Percentiles rank a stretch among this genome's conserved stretches.
Evolutionary conservation across 441 rosid genomes (phyloP).

Genomic region (Mallotus japonicus): DNA sequence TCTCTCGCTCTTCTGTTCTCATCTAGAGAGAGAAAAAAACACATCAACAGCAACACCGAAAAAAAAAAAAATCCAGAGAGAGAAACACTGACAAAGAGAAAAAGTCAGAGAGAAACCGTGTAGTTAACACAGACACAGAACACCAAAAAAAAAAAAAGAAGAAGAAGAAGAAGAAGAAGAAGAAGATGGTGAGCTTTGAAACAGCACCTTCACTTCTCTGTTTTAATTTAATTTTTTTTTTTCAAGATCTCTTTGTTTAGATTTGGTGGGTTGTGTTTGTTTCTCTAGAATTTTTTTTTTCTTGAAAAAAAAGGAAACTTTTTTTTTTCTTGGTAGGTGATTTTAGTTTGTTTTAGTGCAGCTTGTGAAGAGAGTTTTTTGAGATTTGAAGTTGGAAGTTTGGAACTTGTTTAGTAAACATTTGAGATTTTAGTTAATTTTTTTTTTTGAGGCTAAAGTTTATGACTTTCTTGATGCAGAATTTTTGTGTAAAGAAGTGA

Average conservation of each 20-base stretch:
- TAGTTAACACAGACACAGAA: slow-evolving; percentile 24
- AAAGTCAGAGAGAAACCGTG: slow-evolving; percentile 16
- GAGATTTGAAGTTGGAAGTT: background rate
- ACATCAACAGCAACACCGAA: slow-evolving; percentile 2
- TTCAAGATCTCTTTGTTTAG: slow-evolving; percentile 1
- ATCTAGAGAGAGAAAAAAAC: slow-evolving; percentile 9
- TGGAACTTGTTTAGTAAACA: background rate
- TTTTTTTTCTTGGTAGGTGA: background rate
- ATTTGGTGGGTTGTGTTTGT: slow-evolving; percentile 20
- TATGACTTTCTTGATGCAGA: slow-evolving; percentile 14
- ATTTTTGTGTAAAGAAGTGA: slow-evolving; percentile 15
- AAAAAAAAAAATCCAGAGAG: slow-evolving; percentile 13
- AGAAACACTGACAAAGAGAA: slow-evolving; percentile 6
- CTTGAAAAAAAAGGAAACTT: background rate
- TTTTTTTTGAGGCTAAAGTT: background rate
- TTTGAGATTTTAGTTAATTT: background rate
- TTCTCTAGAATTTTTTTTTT: slow-evolving; percentile 3
- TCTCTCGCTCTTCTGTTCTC: background rate
- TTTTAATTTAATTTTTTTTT: background rate
- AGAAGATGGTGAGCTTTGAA: slow-evolving; percentile 23
- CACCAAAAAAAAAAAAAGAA: too few relatives aligned
- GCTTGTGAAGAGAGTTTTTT: too few relatives aligned
- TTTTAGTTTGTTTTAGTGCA: background rate
- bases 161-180: too few relatives aligned
- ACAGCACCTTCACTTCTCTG: slow-evolving; percentile 11